These are phyloP conservation scores for Sarocladium kiliense DNA, from an alignment of 2,329 filamentous ascomycete genomes.

Conservation along the genomic window DNA sequence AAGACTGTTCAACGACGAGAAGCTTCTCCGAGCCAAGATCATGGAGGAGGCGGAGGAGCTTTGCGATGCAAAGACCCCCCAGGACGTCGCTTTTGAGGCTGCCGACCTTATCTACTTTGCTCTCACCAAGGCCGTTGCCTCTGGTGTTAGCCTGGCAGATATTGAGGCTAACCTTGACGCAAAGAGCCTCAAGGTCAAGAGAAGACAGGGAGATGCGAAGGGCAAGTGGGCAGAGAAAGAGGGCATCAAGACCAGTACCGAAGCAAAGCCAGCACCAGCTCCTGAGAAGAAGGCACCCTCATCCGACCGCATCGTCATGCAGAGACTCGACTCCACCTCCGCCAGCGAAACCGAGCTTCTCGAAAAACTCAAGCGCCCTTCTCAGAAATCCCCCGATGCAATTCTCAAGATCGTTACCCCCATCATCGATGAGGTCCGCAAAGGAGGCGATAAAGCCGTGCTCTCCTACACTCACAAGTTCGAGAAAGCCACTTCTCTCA, in stretches of 20 bases:
- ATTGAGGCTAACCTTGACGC: conserved; percentile 89
- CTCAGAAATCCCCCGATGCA: conserved; percentile 88
- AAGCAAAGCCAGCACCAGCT: conserved; percentile 27
- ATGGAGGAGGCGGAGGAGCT: conserved; percentile 98
- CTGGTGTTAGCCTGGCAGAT: conserved; percentile 80
- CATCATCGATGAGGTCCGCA: conserved; percentile 83
- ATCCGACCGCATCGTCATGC: conserved; percentile 70
- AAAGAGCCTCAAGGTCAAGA: conserved; percentile 93
- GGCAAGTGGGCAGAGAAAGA: conserved; percentile 85
- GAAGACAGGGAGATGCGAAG: conserved; percentile 90
- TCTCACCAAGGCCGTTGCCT: conserved; percentile 78
- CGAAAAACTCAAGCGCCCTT: conserved; percentile 77
- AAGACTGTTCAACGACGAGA: conserved; percentile 84
- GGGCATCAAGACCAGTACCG: conserved; percentile 49
- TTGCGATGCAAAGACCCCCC: conserved; percentile 74
- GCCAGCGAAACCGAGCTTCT: conserved; percentile 61
- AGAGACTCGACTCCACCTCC: conserved; percentile 64
- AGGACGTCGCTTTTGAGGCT: conserved; percentile 88
- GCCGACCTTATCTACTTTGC: conserved; percentile 96
- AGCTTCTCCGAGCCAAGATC: conserved; percentile 88
- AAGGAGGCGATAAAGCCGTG: conserved; percentile 79
- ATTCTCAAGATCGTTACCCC: conserved; percentile 88
- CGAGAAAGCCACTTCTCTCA: conserved; percentile 89
- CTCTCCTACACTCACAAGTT: conserved; percentile 97
- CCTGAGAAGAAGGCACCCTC: conserved; percentile 28